Percentiles rank a stretch among this genome's conserved stretches.
phyloP scores from a whole-genome alignment of 2,329 filamentous ascomycete genomes.

The Penicillium sp. region DNA sequence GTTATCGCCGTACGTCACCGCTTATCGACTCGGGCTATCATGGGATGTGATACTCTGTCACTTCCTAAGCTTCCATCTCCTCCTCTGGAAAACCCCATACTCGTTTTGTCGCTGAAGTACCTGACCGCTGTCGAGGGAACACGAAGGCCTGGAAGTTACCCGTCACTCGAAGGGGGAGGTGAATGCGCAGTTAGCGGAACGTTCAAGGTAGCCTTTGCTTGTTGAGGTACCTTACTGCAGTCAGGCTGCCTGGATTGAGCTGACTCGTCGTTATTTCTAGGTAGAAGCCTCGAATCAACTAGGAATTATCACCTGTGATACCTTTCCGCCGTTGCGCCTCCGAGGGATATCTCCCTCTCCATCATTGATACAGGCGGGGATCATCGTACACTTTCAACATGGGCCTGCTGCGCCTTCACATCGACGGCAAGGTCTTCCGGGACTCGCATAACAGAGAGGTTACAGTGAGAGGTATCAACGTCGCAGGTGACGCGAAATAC shows the following conservation, averaged over 20 bases:
- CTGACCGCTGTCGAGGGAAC: too few species aligned
- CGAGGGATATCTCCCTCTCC: background rate
- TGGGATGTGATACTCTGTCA: background rate
- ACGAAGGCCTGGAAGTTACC: too few species aligned
- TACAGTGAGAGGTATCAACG: slow-evolving; percentile 89
- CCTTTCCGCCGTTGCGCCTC: background rate
- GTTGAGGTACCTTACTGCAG: too few species aligned
- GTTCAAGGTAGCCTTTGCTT: too few species aligned
- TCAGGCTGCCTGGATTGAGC: too few species aligned
- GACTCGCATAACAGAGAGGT: slow-evolving; percentile 83
- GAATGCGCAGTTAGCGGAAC: too few species aligned
- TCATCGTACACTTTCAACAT: slow-evolving; percentile 52
- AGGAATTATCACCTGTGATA: background rate
- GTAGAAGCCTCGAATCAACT: too few species aligned
- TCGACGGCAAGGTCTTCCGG: slow-evolving; percentile 84
- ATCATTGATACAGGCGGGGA: background rate
- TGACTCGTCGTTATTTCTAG: too few species aligned
- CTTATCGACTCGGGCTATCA: too few species aligned
- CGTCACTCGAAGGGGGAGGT: too few species aligned
- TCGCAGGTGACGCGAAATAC: slow-evolving; percentile 87
- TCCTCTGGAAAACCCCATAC: too few species aligned
- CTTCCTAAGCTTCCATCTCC: background rate
- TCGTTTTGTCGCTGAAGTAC: too few species aligned
- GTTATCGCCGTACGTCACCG: slow-evolving; percentile 33
- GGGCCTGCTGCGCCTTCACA: slow-evolving; percentile 75